These are phyloP conservation scores for Cystoderma amianthinum DNA, from an alignment of 768 basidiomycete species.

Conservation along the genomic window DNA sequence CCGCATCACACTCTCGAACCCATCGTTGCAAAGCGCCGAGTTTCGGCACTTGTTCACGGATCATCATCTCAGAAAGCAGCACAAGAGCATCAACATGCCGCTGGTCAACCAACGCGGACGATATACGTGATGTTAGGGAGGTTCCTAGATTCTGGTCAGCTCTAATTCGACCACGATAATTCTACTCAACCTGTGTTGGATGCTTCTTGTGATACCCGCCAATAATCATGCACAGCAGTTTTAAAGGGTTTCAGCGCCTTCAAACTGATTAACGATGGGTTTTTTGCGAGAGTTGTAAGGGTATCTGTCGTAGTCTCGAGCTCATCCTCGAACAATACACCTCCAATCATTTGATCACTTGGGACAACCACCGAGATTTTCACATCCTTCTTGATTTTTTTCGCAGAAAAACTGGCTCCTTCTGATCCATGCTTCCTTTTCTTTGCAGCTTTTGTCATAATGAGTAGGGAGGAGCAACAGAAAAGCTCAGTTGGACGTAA, in stretches of 20 bases:
- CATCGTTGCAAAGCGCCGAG: conserved; percentile 49
- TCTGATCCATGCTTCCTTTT: no score
- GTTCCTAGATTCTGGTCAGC: conserved; percentile 11
- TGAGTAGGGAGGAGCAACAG: no score
- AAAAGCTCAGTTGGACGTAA: no score
- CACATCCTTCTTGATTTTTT: no score
- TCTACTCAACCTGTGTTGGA: conserved; percentile 20
- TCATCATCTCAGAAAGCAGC: conserved; percentile 45
- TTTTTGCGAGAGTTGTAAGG: conserved; percentile 17
- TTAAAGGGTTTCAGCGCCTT: conserved; percentile 27
- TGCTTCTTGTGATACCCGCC: conserved; percentile 23
- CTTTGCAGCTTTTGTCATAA: no score
- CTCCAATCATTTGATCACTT: conserved; percentile 26
- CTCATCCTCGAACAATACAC: conserved; percentile 25
- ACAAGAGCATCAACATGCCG: conserved; percentile 41
- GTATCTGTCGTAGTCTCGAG: conserved; percentile 31
- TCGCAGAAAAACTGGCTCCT: no score
- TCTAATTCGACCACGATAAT: not conserved
- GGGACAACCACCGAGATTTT: no score
- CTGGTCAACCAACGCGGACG: conserved; percentile 34
- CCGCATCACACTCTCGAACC: conserved; percentile 53
- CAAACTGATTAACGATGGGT: conserved; percentile 22
- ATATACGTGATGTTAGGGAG: conserved; percentile 29
- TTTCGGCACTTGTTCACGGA: conserved; percentile 37
- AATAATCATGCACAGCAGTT: conserved; percentile 30